Evolutionary conservation across 2,329 filamentous ascomycete genomes (phyloP), one percentile per base, ranked within the genome.

Genomic region (Ophiosphaerella narmari): DNA sequence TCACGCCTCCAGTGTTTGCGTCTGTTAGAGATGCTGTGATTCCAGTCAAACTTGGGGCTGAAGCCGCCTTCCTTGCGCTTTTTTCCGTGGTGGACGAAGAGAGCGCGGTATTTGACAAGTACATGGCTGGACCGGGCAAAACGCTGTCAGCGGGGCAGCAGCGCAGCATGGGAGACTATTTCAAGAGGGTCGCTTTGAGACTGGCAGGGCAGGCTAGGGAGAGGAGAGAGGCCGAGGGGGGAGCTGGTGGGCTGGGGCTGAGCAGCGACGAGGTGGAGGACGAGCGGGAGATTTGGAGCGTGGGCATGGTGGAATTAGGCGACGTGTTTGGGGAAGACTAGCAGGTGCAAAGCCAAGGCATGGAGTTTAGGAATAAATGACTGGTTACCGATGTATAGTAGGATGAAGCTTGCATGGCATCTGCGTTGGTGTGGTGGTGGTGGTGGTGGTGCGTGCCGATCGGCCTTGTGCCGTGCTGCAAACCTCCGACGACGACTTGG

Each of bases 111-210:
- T 97, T 97, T 71, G 92, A 97, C 63, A 92, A 92, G 75, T 97
- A 91, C 75, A 86, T 97, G 78, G 80, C 83, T 8, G 85, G 86
- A 0, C 80, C 86, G 1, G 80, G 77, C 5, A 82, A 83, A 43
- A 83, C 85, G 3, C 74, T 97, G 51, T 80, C 86, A 7, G 75
- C 89, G 0, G 87, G 84, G 35, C 86, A 86, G 14, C 94, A 95
- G 81, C 83, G 93, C 62, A 91, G 88, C 72, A 97, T 99, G 88
- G 83, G 87, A 51, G 94, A 99, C 73, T 99, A 99, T 77, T 97
- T 97, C 78, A 96, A 96, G 81, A 82, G 94, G 36, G 90, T 99
- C 57, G 91, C 91, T 1, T 74, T 93, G 66, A 84, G 92, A 62
- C 77, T 97, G 16, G 93, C 89, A n/a, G 83, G 80, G 14, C 94